Conservation (phyloP, 2,329 filamentous ascomycete genomes). For the Ophiocordyceps unilateralis region DNA sequence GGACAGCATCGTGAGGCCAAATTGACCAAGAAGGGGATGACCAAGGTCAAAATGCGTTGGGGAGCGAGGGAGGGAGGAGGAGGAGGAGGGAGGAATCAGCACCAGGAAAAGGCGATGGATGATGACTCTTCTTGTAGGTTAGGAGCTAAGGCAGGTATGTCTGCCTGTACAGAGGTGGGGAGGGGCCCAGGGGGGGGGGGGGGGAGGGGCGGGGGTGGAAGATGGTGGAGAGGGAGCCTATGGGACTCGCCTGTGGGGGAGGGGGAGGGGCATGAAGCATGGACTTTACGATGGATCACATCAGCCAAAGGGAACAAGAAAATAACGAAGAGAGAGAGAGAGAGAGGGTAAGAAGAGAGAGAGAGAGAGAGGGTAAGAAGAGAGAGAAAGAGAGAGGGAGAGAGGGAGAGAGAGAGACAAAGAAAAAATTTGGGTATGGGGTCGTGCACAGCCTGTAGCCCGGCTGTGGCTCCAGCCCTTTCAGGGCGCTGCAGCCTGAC, state of each 20-base stretch:
- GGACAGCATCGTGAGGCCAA: slow-evolving; percentile 17
- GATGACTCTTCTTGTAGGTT: background rate
- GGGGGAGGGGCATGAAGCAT: slow-evolving; percentile 2
- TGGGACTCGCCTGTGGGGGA: too few species aligned
- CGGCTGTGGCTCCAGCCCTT: too few species aligned
- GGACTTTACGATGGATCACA: too few species aligned
- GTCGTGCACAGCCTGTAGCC: background rate
- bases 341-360: background rate
- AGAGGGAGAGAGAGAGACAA: background rate
- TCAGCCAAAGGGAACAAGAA: background rate
- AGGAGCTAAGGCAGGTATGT: background rate
- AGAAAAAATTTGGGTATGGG: background rate
- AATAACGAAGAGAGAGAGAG: background rate
- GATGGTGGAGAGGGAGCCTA: background rate
- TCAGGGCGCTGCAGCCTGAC: too few species aligned
- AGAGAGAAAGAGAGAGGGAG: background rate
- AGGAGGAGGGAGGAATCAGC: background rate
- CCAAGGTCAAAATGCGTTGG: too few species aligned
- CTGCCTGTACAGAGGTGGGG: background rate
- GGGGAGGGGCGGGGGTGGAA: slow-evolving; percentile 1
- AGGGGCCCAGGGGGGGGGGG: too few species aligned
- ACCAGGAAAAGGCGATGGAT: too few species aligned
- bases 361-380: background rate
- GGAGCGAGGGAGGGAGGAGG: background rate
- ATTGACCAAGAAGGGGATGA: slow-evolving; percentile 6